Evolutionary conservation across 345 rosid genomes (phyloP).

Genomic region (Streptanthus diversifolius): DNA sequence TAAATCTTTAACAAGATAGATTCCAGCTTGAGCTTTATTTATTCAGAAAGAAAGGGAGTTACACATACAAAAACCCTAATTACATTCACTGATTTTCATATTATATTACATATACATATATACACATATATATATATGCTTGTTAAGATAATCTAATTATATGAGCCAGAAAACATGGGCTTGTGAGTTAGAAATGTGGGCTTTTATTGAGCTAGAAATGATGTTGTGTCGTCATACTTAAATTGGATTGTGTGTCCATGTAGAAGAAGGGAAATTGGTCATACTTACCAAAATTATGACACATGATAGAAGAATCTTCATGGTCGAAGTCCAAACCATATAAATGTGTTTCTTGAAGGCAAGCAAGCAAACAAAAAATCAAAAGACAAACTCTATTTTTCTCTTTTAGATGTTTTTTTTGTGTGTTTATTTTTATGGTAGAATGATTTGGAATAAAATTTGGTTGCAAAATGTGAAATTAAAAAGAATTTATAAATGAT

Average conservation of each 20-base stretch:
- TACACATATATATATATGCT: background rate
- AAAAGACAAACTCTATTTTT: background rate
- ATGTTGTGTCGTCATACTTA: background rate
- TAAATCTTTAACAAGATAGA: background rate
- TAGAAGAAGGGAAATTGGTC: background rate
- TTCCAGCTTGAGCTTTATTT: background rate
- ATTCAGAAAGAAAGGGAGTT: background rate
- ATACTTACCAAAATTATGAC: background rate
- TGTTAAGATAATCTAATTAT: background rate
- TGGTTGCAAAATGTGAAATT: background rate
- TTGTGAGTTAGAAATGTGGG: background rate
- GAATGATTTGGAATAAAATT: background rate
- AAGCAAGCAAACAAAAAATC: background rate
- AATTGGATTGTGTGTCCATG: background rate
- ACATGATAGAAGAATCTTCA: background rate
- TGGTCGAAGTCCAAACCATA: background rate
- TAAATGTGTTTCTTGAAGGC: background rate
- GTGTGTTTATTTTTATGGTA: background rate
- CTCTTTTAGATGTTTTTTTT: background rate
- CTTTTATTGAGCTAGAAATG: background rate
- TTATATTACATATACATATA: background rate
- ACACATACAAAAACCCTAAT: background rate
- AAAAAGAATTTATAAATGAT: background rate
- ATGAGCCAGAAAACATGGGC: background rate
- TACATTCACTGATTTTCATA: background rate